Evolutionary conservation across 2,329 filamentous ascomycete species (phyloP).

Genomic region (Trichoderma afroharzianum): DNA sequence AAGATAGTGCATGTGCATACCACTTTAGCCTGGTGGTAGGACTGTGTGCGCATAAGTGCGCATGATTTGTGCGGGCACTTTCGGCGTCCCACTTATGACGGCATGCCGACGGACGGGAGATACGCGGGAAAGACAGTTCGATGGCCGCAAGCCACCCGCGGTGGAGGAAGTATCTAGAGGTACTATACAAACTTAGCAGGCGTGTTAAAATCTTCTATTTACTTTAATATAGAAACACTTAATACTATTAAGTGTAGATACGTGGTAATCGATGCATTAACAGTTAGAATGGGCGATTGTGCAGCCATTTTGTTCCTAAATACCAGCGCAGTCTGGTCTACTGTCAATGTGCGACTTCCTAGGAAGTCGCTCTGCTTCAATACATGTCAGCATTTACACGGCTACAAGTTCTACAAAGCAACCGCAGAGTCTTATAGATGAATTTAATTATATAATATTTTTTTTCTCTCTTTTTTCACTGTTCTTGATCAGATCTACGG

Average conservation of each 20-base stretch:
- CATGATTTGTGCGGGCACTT: conserved; percentile 8
- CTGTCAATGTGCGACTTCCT: background rate
- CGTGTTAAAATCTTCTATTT: no score
- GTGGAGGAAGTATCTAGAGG: background rate
- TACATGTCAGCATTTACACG: background rate
- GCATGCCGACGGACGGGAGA: background rate
- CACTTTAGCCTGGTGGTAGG: background rate
- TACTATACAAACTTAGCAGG: no score
- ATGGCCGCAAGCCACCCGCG: background rate
- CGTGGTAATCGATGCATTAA: background rate
- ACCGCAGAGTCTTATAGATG: background rate
- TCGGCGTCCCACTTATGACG: conserved; percentile 12
- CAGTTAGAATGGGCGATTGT: background rate
- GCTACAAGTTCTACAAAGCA: background rate
- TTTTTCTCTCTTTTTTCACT: no score
- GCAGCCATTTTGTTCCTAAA: background rate
- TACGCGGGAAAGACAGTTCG: background rate
- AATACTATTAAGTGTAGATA: no score
- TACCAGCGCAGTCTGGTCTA: background rate
- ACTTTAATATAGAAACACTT: no score
- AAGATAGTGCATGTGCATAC: background rate
- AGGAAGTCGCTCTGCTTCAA: background rate
- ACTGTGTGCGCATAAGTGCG: conserved; percentile 11
- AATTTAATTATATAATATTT: no score
- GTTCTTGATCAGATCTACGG: background rate